Evolutionary conservation across 495 filamentous ascomycete genomes (phyloP), one percentile per base, ranked within the genome.

Genomic region (Penicillium fimorum): DNA sequence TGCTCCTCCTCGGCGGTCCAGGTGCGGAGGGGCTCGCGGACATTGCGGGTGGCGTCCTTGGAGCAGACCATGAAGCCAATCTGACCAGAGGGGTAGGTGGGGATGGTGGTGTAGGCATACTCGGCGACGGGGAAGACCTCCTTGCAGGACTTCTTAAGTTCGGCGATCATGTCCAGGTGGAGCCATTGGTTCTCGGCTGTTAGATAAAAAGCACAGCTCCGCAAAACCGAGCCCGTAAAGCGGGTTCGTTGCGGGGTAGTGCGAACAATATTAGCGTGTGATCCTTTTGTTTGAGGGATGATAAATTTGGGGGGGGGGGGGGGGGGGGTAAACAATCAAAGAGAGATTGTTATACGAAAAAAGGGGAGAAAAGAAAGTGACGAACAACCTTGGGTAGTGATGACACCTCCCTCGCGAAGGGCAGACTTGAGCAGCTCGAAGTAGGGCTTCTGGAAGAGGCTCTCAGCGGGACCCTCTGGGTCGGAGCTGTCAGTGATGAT

Each of bases 321-420:
- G 27, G 30, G 38, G 56, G 47, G 47, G 13, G 27, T 42, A 41
- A 37, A 12, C 18, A 32, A 35, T 24, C 11, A 33, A 33, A 32
- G 33, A 54, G 25, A 30, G 20, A 47, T 35, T 48, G 50, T 57
- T n/a, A 41, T 48, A 48, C 46, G 35, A 18, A 58, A 22, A 53
- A 55, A 58, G 42, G 32, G 38, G 56, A 61, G 68, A 72, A 79
- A 72, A 79, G 82, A 87, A 82, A 84, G 86, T 83, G 83, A 92
- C 89, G 82, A 88, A 96, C 90, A 96, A 98, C 94, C 94, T 96
- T 99, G 94, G 63, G 95, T 99, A 76, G 94, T 96, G 79, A 99
- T 96, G 63, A 99, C 92, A 79, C 94, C 94, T 74, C 93, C 95
- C 58, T 95, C 91, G 64, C 86, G 88, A 60, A 99, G 84, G 59